phyloP scores from a whole-genome alignment of 2,329 filamentous ascomycete species.

The Rutstroemia sp. region DNA sequence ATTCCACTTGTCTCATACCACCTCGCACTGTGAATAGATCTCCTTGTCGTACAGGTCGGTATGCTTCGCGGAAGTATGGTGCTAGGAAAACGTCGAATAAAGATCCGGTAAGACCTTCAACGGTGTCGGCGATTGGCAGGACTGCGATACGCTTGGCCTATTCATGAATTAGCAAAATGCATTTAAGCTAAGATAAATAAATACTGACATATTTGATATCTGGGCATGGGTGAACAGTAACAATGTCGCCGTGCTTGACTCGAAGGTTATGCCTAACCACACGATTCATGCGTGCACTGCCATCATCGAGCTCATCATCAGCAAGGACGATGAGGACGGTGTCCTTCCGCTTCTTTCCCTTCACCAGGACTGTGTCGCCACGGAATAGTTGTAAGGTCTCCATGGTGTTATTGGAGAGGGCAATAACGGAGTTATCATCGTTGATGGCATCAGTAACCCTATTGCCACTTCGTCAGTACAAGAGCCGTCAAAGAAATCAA shows the following conservation, averaged over 20 bases:
- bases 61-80: slow-evolving; percentile 98
- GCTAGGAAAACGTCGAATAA: slow-evolving; percentile 99
- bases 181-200: not conserved
- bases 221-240: slow-evolving; percentile 94
- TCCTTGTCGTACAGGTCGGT: slow-evolving; percentile 92
- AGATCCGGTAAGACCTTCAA: slow-evolving; percentile 94
- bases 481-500: slow-evolving; percentile 13
- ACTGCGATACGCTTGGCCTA: slow-evolving; percentile 98
- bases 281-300: slow-evolving; percentile 94
- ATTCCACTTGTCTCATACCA: slow-evolving; percentile 98
- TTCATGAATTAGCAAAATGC: slow-evolving; percentile 19
- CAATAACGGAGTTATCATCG: slow-evolving; percentile 99
- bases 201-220: slow-evolving; percentile 98
- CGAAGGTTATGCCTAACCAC: slow-evolving; percentile 97
- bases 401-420: slow-evolving; percentile 98
- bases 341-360: slow-evolving; percentile 99
- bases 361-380: slow-evolving; percentile 94
- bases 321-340: slow-evolving; percentile 96
- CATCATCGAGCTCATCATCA: slow-evolving; percentile 96
- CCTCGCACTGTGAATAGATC: slow-evolving; percentile 96
- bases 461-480: slow-evolving; percentile 30
- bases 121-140: slow-evolving; percentile 93
- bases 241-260: slow-evolving; percentile 96
- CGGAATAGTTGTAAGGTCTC: slow-evolving; percentile 97
- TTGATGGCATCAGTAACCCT: slow-evolving; percentile 98